phyloP scores from a whole-genome alignment of 805 yeast species.

The Candida ortonii region DNA sequence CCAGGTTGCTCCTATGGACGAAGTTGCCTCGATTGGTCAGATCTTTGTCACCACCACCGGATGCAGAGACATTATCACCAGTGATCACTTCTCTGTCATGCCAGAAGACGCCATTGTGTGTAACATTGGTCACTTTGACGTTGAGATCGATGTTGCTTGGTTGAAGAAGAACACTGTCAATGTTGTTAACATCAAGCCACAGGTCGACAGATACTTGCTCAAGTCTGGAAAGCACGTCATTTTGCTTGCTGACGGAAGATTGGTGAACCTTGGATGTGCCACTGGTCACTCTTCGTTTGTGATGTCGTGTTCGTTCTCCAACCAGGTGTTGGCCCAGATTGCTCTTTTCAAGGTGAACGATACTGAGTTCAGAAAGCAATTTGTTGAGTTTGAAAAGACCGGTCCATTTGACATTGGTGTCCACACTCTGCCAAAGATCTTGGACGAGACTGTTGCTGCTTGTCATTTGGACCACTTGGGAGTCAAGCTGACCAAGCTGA shows the following conservation, averaged over 20 bases:
- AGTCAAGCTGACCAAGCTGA: slow-evolving; percentile 76
- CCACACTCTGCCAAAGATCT: slow-evolving; percentile 93
- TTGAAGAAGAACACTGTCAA: slow-evolving; percentile 90
- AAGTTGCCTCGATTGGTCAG: slow-evolving; percentile 90
- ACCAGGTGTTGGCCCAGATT: slow-evolving; percentile 98
- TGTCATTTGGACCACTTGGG: slow-evolving; percentile 94
- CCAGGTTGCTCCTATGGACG: slow-evolving; percentile 94
- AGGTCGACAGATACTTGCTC: slow-evolving; percentile 95
- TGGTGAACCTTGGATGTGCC: slow-evolving; percentile 99
- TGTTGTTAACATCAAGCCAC: slow-evolving; percentile 97
- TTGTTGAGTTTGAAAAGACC: slow-evolving; percentile 87
- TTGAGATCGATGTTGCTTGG: slow-evolving; percentile 99
- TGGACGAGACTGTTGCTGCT: slow-evolving; percentile 98
- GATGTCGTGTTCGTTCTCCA: slow-evolving; percentile 99
- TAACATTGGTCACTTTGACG: slow-evolving; percentile 99
- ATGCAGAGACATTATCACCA: slow-evolving; percentile 95
- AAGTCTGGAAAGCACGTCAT: slow-evolving; percentile 88
- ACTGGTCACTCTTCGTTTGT: slow-evolving; percentile 99
- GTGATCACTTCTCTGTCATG: slow-evolving; percentile 83
- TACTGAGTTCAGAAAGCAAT: slow-evolving; percentile 70
- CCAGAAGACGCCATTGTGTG: slow-evolving; percentile 99
- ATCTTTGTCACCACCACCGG: slow-evolving; percentile 99
- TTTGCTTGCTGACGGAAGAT: slow-evolving; percentile 98
- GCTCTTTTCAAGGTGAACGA: slow-evolving; percentile 91
- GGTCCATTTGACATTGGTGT: slow-evolving; percentile 92